Base-by-base conservation (phyloP, 257 asterid genomes). In the Gentiana macrophylla region DNA sequence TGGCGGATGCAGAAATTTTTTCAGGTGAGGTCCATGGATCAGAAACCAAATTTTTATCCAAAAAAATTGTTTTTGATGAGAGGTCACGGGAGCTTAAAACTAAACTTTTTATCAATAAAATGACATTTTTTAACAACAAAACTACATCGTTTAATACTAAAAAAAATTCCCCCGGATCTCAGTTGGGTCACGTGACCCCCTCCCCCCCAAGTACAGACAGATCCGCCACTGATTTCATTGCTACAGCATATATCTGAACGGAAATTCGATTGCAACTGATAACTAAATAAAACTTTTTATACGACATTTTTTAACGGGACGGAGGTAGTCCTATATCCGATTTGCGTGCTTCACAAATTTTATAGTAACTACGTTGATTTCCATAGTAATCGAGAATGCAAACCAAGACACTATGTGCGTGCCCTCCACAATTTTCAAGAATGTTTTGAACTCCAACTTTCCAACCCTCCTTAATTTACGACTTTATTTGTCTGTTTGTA, bases 401-500 rank as follows among this genome's bases (percentile, higher is more conserved):
- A 65, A 41, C 8, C 9, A 41, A 41, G 9, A 62, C 49, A 41
- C 56, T 65, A 70, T 66, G 66, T 66, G 80, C 67, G 81, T 55
- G 77, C 70, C 70, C 56, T 68, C 60, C 78, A 66, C 90, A 77
- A 75, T 79, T 83, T 79, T 81, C 94, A 75, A 83, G 55, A 73
- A 79, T 78, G 84, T 86, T 78, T 74, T 72, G 73, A 67, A 68
- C 70, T 79, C 54, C 59, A 50, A 63, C 53, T 63, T 55, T 51
- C 43, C 52, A 48, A 50, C 38, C 46, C 6, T 3, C 46, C 46
- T 41, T 58, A 37, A 70, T 54, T 66, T 59, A 57, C 60, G 46
- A 60, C 51, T 44, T 52, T 12, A 12, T 65, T 79, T 76, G 91
- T 79, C 88, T 2, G 37, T 62, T 72, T 51, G 65, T 47, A 6